These are phyloP conservation scores for Camellia lanceoleosa DNA, from an alignment of 148 eudicot species.

Conservation along the genomic window DNA sequence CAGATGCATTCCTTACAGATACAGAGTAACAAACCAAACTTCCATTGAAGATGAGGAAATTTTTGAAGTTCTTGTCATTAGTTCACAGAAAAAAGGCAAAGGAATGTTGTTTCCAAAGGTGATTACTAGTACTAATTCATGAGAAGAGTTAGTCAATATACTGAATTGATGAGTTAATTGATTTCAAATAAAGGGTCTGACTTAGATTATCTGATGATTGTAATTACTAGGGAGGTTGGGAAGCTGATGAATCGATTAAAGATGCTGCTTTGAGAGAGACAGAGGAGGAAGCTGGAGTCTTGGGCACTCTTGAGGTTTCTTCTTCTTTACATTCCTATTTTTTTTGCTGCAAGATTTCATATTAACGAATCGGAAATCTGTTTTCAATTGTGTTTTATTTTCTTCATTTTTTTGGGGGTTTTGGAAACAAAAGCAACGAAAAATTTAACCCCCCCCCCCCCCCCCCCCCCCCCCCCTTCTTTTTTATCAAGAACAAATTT, in stretches of 20 bases:
- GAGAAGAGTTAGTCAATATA: no score
- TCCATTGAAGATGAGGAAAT: conserved; percentile 4
- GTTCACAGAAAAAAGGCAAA: conserved; percentile 47
- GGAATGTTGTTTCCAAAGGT: conserved; percentile 72
- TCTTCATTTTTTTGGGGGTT: no score
- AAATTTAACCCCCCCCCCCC: no score
- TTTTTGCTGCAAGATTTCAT: no score
- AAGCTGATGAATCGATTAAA: conserved; percentile 51
- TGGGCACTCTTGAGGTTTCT: conserved; percentile 46
- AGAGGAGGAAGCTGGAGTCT: conserved; percentile 70
- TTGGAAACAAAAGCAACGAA: no score
- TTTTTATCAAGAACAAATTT: no score
- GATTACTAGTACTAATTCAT: not conserved
- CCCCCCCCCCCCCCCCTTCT: no score
- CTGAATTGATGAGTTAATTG: no score
- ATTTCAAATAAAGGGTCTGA: not conserved
- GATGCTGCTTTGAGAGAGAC: conserved; percentile 61
- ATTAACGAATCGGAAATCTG: no score
- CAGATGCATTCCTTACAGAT: conserved; percentile 64
- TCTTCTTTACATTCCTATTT: not conserved
- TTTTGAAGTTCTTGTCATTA: conserved; percentile 58
- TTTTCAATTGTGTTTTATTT: no score
- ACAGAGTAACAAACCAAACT: conserved; percentile 10
- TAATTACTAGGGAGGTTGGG: conserved; percentile 66
- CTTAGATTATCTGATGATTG: not conserved